Conservation (phyloP, 768 basidiomycete genomes). For the Tulasnella sp. region DNA sequence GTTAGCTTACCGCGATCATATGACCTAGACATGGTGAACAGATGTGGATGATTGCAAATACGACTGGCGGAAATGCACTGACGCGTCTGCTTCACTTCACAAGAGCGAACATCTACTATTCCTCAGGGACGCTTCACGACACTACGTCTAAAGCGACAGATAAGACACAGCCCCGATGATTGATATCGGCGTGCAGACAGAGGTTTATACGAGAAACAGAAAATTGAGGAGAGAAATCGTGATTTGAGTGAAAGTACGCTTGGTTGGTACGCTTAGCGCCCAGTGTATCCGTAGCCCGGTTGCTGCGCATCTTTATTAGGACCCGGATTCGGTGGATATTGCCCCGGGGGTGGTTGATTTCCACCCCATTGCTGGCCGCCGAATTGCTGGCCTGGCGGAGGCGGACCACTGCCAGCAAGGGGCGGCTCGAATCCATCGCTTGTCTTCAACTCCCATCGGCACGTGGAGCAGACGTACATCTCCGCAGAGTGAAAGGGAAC, state of each 20-base stretch:
- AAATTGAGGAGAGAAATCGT: no score
- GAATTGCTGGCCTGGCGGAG: conserved; percentile 12
- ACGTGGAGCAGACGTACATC: conserved; percentile 61
- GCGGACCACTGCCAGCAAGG: conserved; percentile 18
- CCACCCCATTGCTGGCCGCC: conserved; percentile 2
- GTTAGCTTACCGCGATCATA: conserved; percentile 78
- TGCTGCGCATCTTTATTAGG: conserved; percentile 4
- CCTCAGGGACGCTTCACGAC: conserved; percentile 32
- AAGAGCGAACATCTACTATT: background rate
- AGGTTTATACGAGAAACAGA: no score
- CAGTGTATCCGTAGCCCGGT: background rate
- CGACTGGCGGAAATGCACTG: conserved; percentile 12
- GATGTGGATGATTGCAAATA: background rate
- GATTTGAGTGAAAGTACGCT: conserved; percentile 32
- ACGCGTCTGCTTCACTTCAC: conserved; percentile 6
- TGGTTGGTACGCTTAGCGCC: background rate
- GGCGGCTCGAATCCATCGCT: conserved; percentile 29
- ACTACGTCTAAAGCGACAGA: no score
- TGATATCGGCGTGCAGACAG: no score
- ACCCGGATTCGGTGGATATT: conserved; percentile 9
- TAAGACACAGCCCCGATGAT: no score
- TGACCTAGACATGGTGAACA: conserved; percentile 51
- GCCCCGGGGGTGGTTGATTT: background rate
- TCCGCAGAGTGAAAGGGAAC: conserved; percentile 29
- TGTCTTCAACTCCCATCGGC: conserved; percentile 42